These are phyloP conservation scores for Hondaea fermentalgiana DNA, from an alignment of 108 stramenopile species.

Conservation along the genomic window DNA sequence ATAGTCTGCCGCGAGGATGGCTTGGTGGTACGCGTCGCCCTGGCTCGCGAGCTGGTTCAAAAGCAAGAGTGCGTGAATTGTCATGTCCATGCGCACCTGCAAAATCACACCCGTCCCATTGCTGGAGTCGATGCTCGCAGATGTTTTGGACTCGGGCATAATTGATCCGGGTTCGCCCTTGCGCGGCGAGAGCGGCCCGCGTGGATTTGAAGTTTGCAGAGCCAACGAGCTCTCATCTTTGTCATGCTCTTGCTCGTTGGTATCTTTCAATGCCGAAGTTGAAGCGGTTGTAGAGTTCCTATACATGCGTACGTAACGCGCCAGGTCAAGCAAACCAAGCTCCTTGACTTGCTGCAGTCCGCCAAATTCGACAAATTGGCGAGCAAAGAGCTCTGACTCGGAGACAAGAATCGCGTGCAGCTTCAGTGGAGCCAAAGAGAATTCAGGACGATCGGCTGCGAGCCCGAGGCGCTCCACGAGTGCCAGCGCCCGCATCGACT, in stretches of 20 bases:
- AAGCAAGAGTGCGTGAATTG: neutral
- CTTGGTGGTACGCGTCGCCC: conserved; percentile 5
- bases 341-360: conserved; percentile 1
- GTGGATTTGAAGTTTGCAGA: no score
- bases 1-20: neutral
- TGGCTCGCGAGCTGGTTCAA: conserved; percentile 22
- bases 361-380: neutral
- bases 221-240: no score
- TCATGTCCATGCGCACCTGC: conserved; percentile 6
- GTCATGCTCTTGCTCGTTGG: no score
- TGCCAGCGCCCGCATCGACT: neutral
- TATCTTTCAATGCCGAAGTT: no score
- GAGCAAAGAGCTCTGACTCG: conserved; percentile 2
- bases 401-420: neutral
- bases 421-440: neutral
- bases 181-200: no score
- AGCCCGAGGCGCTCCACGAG: neutral
- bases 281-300: no score
- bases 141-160: no score
- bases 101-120: neutral
- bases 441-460: neutral
- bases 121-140: no score
- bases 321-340: neutral
- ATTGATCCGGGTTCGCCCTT: no score
- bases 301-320: neutral